These are phyloP conservation scores for Isabelozyma heimii DNA, from an alignment of 805 yeast genomes.

Conservation along the genomic window DNA sequence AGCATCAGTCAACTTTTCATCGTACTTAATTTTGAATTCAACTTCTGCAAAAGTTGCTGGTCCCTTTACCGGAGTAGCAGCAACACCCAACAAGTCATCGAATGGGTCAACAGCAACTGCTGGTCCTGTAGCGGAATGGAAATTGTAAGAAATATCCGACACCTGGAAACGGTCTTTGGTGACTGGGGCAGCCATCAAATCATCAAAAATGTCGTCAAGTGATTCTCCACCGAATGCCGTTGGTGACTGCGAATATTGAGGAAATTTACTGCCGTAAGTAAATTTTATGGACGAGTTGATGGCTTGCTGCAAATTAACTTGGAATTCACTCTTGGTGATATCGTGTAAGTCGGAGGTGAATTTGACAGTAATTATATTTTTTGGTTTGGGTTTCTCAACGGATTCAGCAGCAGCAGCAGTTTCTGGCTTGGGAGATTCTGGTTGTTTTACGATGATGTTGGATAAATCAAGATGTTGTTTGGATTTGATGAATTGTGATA, in stretches of 20 bases:
- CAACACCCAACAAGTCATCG: conserved; percentile 34
- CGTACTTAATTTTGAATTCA: conserved; percentile 31
- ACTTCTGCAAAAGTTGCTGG: conserved; percentile 20
- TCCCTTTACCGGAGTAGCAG: conserved; percentile 2
- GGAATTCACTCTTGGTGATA: conserved; percentile 22
- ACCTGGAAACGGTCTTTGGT: conserved; percentile 35
- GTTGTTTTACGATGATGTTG: conserved; percentile 51
- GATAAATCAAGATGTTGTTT: conserved; percentile 70
- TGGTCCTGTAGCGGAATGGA: conserved; percentile 7
- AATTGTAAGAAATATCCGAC: conserved; percentile 22
- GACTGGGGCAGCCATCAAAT: conserved; percentile 34
- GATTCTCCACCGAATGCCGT: conserved; percentile 12
- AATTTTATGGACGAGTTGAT: conserved; percentile 25
- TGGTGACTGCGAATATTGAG: conserved; percentile 35
- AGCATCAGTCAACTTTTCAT: conserved; percentile 32
- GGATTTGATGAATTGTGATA: conserved; percentile 55
- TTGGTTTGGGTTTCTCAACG: conserved; percentile 23
- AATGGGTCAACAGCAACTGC: conserved; percentile 13
- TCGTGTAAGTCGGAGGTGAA: conserved; percentile 25
- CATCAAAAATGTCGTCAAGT: conserved; percentile 33
- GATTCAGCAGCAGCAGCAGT: conserved; percentile 9
- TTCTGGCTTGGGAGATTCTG: conserved; percentile 14
- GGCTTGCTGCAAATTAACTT: conserved; percentile 28
- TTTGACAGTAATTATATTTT: conserved; percentile 23
- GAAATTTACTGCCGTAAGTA: conserved; percentile 33